phyloP scores from a whole-genome alignment of 306 rosid species.

The Rosa lucieae region DNA sequence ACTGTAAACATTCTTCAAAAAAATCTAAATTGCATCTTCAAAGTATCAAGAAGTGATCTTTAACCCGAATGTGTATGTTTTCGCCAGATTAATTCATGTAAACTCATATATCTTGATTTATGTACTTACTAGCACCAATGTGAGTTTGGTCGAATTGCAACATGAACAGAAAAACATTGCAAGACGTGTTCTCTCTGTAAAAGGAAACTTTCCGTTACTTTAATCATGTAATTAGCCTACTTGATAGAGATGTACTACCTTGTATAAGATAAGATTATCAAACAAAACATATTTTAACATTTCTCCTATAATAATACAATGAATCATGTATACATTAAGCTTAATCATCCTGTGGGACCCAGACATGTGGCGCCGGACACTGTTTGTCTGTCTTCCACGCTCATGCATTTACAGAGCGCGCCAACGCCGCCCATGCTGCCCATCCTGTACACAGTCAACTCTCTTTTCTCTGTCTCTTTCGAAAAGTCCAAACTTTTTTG shows the following conservation, averaged over 20 bases:
- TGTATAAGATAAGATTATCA: too few species aligned
- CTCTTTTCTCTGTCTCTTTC: neutral
- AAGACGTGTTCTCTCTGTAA: too few species aligned
- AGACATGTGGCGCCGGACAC: neutral
- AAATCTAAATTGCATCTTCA: neutral
- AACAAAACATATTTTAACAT: too few species aligned
- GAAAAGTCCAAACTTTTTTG: neutral
- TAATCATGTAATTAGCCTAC: too few species aligned
- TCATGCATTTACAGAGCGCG: neutral
- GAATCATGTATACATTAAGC: too few species aligned
- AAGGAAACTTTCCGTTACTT: too few species aligned
- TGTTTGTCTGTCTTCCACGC: neutral
- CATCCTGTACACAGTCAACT: neutral
- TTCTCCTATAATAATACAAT: too few species aligned
- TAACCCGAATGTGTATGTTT: neutral
- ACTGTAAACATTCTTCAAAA: neutral
- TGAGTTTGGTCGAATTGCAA: neutral
- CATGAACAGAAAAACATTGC: neutral
- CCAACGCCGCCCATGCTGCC: neutral
- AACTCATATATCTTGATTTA: neutral
- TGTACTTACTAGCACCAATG: neutral
- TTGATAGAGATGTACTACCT: too few species aligned
- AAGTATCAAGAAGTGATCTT: neutral
- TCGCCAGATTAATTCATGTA: neutral
- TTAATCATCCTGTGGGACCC: too few species aligned